Percentiles rank a stretch among this genome's conserved stretches.
phyloP scores from a whole-genome alignment of 192 early-diverging fungal species.

The Coemansia guatemalensis region DNA sequence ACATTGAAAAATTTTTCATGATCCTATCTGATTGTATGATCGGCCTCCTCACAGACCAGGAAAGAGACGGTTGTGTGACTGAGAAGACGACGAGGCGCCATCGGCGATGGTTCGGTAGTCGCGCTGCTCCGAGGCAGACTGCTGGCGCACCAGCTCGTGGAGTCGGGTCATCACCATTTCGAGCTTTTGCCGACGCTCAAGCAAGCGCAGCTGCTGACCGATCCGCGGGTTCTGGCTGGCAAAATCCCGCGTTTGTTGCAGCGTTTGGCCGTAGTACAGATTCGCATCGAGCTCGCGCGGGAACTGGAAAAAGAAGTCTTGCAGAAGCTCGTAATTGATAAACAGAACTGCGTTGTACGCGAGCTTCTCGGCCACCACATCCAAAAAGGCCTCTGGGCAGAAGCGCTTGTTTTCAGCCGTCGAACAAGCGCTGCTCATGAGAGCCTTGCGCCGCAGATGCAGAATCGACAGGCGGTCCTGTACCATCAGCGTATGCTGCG shows the following conservation, averaged over 20 bases:
- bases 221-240: conserved; percentile 87
- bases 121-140: conserved; percentile 17
- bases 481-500: conserved; percentile 75
- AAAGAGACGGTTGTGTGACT: conserved; percentile 22
- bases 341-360: conserved; percentile 96
- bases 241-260: conserved; percentile 81
- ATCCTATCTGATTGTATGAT: conserved; percentile 19
- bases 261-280: conserved; percentile 82
- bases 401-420: conserved; percentile 81
- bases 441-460: conserved; percentile 75
- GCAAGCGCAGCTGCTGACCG: conserved; percentile 78
- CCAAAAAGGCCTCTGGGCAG: conserved; percentile 93
- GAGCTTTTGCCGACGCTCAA: conserved; percentile 81
- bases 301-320: conserved; percentile 98
- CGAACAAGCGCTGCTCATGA: conserved; percentile 80
- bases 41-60: conserved; percentile 14
- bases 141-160: conserved; percentile 46
- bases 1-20: conserved; percentile 19
- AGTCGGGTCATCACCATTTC: conserved; percentile 69
- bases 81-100: neutral
- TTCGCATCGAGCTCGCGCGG: conserved; percentile 92
- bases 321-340: conserved; percentile 94
- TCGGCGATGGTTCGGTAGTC: conserved; percentile 8
- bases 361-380: conserved; percentile 91
- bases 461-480: conserved; percentile 76